A percentile compares a stretch with the other conserved stretches of the same genome.
phyloP scores from a whole-genome alignment of 2,329 filamentous ascomycete species.

The Plectosphaerella cucumerina region DNA sequence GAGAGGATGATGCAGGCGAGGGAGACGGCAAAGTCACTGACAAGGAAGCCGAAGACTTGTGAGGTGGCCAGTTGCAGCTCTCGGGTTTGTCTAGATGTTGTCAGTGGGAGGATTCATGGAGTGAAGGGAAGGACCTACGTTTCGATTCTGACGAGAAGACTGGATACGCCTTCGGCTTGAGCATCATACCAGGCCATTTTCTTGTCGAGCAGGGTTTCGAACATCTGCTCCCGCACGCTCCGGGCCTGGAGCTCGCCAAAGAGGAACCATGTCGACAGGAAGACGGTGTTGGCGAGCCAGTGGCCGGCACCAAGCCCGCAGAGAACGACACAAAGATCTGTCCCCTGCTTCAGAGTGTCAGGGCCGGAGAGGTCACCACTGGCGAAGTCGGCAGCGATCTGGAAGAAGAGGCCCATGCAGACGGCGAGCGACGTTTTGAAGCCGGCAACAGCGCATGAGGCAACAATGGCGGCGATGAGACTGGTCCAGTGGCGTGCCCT shows the following conservation, averaged over 20 bases:
- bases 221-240: conserved; percentile 59
- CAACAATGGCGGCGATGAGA: conserved; percentile 49
- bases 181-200: conserved; percentile 81
- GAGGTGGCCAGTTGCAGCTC: conserved; percentile 80
- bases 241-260: conserved; percentile 81
- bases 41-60: conserved; percentile 68
- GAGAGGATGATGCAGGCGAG: conserved; percentile 66
- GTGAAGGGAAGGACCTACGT: conserved; percentile 48
- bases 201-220: conserved; percentile 64
- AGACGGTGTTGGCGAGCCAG: conserved; percentile 63
- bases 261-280: conserved; percentile 66
- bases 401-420: conserved; percentile 71
- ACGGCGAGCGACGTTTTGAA: conserved; percentile 63
- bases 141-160: conserved; percentile 68
- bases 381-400: conserved; percentile 64
- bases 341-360: conserved; percentile 52
- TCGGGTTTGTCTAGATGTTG: conserved; percentile 62
- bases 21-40: conserved; percentile 61
- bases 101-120: conserved; percentile 5
- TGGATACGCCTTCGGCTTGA: conserved; percentile 64
- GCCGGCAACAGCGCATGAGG: conserved; percentile 56
- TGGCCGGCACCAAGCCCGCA: conserved; percentile 57
- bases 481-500: conserved; percentile 52
- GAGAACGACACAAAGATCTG: conserved; percentile 59
- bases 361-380: conserved; percentile 42